These are phyloP conservation scores for Berkeleyomyces basicola DNA, from an alignment of 2,329 filamentous ascomycete species.

Conservation along the genomic window DNA sequence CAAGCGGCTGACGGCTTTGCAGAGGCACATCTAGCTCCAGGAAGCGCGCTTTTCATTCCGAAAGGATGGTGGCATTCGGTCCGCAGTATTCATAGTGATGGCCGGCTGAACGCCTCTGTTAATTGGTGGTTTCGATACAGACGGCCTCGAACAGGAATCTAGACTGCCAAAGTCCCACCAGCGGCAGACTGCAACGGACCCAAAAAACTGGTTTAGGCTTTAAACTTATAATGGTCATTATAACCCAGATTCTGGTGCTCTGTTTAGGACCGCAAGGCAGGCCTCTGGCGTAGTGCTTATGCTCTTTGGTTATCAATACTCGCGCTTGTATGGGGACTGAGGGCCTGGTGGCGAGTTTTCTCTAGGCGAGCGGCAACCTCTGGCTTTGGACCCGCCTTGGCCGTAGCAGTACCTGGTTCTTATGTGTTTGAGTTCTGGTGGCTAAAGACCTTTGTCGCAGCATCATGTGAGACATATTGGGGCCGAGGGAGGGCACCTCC, in stretches of 20 bases:
- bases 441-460: not conserved
- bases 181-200: not conserved
- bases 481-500: no score
- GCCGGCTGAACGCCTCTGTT: slow-evolving; percentile 26
- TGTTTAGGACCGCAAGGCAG: not conserved
- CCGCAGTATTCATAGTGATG: slow-evolving; percentile 22
- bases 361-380: not conserved
- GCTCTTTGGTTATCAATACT: not conserved
- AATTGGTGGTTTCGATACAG: slow-evolving; percentile 31
- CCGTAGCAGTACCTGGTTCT: not conserved
- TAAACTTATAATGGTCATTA: not conserved
- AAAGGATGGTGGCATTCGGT: slow-evolving; percentile 32
- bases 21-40: slow-evolving; percentile 42
- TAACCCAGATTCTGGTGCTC: not conserved
- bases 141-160: not conserved
- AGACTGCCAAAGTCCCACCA: not conserved
- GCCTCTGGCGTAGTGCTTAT: not conserved
- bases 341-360: not conserved
- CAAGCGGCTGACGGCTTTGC: slow-evolving; percentile 21
- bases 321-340: not conserved
- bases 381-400: not conserved
- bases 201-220: not conserved
- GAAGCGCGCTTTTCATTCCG: slow-evolving; percentile 26
- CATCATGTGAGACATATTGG: no score
- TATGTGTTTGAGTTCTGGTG: not conserved